Percentiles rank a stretch among this genome's conserved stretches.
Evolutionary conservation across 2,329 filamentous ascomycete genomes (phyloP).

Genomic region (Didymella glomerata): DNA sequence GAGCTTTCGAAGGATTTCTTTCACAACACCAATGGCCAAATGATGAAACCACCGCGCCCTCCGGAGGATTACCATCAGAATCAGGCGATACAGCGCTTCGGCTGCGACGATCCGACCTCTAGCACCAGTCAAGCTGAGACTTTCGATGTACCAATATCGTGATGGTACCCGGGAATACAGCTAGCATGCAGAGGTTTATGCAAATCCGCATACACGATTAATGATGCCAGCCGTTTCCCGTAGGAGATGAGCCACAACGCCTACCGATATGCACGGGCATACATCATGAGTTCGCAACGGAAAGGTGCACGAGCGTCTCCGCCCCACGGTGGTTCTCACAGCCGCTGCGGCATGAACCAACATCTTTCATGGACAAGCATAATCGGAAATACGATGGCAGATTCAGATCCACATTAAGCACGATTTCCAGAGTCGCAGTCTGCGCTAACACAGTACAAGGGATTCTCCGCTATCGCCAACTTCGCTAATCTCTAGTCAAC

Average conservation of each 20-base stretch:
- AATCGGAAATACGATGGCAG: not conserved
- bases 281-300: not conserved
- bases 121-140: not conserved
- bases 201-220: not conserved
- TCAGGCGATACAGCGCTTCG: not conserved
- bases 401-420: constrained; percentile 1
- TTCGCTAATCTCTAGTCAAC: constrained; percentile 7
- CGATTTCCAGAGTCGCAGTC: not conserved
- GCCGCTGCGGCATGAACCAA: constrained; percentile 1
- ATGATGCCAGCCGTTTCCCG: not conserved
- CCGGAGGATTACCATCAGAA: not conserved
- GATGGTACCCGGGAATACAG: not conserved
- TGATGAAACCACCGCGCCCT: constrained; percentile 1
- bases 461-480: constrained; percentile 1
- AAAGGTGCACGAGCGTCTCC: not conserved
- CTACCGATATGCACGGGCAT: constrained; percentile 3
- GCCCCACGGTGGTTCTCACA: not conserved
- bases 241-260: constrained; percentile 1
- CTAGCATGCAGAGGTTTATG: not conserved
- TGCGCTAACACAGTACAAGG: constrained; percentile 8
- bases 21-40: not conserved
- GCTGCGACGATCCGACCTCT: not conserved
- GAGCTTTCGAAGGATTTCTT: not conserved
- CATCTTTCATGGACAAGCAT: not conserved
- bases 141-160: not conserved